phyloP scores from a whole-genome alignment of 257 asterid genomes.

The Jacaranda copaia region DNA sequence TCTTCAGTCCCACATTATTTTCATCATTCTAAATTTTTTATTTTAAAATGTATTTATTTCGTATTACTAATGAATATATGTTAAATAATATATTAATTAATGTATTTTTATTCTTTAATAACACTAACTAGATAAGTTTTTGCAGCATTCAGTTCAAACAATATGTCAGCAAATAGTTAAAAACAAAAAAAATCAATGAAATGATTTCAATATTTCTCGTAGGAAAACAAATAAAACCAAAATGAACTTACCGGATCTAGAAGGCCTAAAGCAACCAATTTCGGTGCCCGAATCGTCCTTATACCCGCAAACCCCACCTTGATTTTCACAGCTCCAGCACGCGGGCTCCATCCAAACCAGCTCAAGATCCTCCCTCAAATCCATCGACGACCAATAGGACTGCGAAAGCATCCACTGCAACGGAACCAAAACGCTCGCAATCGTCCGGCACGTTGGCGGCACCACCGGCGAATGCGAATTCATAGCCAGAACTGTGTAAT shows the following conservation, averaged over 20 bases:
- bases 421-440: conserved; percentile 51
- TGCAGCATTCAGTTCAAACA: neutral
- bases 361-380: conserved; percentile 52
- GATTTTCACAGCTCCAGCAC: conserved; percentile 56
- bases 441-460: conserved; percentile 48
- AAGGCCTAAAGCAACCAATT: conserved; percentile 49
- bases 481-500: conserved; percentile 53
- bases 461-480: conserved; percentile 23
- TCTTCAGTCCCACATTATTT: neutral
- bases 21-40: too few relatives aligned
- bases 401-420: conserved; percentile 39
- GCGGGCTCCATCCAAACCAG: conserved; percentile 59
- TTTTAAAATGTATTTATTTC: too few relatives aligned
- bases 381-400: conserved; percentile 50
- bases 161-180: neutral
- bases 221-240: neutral
- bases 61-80: too few relatives aligned
- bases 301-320: conserved; percentile 59
- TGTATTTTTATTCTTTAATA: too few relatives aligned
- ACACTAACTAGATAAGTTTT: neutral
- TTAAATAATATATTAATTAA: too few relatives aligned
- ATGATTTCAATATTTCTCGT: neutral
- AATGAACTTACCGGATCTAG: conserved; percentile 49
- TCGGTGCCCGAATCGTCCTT: conserved; percentile 39
- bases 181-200: neutral